Percentiles rank a stretch among this genome's conserved stretches.
These are phyloP conservation scores for Seiridium cupressi DNA, from an alignment of 2,329 filamentous ascomycete genomes.

Conservation along the genomic window DNA sequence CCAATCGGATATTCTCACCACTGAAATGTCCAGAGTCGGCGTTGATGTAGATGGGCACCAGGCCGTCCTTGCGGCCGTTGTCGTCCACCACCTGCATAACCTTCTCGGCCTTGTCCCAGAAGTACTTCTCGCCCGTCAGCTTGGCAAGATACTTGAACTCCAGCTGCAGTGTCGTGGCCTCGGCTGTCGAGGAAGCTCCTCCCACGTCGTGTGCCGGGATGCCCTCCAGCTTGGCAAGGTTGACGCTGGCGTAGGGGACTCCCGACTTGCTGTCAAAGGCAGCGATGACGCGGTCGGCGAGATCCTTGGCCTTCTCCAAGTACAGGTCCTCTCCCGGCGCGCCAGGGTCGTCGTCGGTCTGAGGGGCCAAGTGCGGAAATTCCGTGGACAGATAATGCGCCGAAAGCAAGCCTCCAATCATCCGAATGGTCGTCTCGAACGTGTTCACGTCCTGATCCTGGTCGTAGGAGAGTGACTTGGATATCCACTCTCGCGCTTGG, in stretches of 20 bases:
- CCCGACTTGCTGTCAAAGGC: constrained; percentile 88
- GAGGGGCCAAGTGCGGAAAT: constrained; percentile 75
- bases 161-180: constrained; percentile 87
- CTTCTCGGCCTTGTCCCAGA: constrained; percentile 89
- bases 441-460: constrained; percentile 95
- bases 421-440: constrained; percentile 96
- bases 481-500: constrained; percentile 86
- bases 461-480: constrained; percentile 77
- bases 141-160: constrained; percentile 98
- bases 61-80: constrained; percentile 74
- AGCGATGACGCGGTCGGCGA: constrained; percentile 81
- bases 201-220: constrained; percentile 79
- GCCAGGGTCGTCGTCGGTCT: constrained; percentile 69
- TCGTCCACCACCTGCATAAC: constrained; percentile 90
- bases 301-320: constrained; percentile 90
- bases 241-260: constrained; percentile 86
- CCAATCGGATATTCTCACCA: constrained; percentile 83
- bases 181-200: constrained; percentile 90
- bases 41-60: constrained; percentile 90
- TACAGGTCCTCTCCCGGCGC: constrained; percentile 84
- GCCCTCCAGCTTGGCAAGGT: constrained; percentile 74
- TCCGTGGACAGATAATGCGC: constrained; percentile 91
- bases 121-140: constrained; percentile 86
- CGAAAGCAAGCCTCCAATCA: constrained; percentile 89
- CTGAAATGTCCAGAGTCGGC: constrained; percentile 76